A percentile compares a stretch with the other conserved stretches of the same genome.
phyloP scores from a whole-genome alignment of 352 stramenopile species.

The Poterioochromonas sp. region DNA sequence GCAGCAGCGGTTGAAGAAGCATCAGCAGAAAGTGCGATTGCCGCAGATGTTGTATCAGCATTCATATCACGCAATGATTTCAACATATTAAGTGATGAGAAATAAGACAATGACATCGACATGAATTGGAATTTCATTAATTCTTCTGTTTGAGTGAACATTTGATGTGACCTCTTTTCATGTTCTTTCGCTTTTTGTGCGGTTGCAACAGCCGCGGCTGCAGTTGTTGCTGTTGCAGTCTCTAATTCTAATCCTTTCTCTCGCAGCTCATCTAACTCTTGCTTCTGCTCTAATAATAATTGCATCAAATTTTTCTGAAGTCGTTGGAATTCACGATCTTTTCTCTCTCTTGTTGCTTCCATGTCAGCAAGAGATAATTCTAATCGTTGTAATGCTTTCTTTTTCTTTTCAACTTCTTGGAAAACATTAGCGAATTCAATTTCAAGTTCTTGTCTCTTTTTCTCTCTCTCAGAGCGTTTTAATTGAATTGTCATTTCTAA shows the following conservation, averaged over 20 bases:
- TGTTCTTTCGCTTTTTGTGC: slow-evolving; percentile 75
- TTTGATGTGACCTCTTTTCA: slow-evolving; percentile 70
- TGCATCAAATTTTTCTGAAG: slow-evolving; percentile 84
- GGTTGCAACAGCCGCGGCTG: slow-evolving; percentile 72
- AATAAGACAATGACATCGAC: slow-evolving; percentile 85
- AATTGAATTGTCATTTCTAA: slow-evolving; percentile 83
- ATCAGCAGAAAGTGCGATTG: slow-evolving; percentile 71
- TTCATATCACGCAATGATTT: slow-evolving; percentile 84
- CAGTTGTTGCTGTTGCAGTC: slow-evolving; percentile 74
- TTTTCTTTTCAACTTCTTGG: slow-evolving; percentile 73
- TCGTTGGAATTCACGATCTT: slow-evolving; percentile 78
- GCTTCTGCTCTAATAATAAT: slow-evolving; percentile 80
- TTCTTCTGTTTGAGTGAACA: slow-evolving; percentile 84
- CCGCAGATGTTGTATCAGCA: slow-evolving; percentile 71
- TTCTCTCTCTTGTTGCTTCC: slow-evolving; percentile 75
- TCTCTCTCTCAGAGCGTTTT: slow-evolving; percentile 75
- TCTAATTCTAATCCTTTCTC: slow-evolving; percentile 79
- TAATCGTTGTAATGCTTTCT: slow-evolving; percentile 60
- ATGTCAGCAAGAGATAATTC: slow-evolving; percentile 77
- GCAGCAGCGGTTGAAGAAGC: slow-evolving; percentile 69
- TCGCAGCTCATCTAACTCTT: slow-evolving; percentile 73
- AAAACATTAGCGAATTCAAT: slow-evolving; percentile 79
- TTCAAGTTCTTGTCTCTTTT: slow-evolving; percentile 77
- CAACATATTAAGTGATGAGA: slow-evolving; percentile 86
- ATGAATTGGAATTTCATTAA: slow-evolving; percentile 95